Percentiles rank a stretch among this genome's conserved stretches.
Conservation (phyloP, 2,329 filamentous ascomycete genomes). For the Aspergillus sp. region DNA sequence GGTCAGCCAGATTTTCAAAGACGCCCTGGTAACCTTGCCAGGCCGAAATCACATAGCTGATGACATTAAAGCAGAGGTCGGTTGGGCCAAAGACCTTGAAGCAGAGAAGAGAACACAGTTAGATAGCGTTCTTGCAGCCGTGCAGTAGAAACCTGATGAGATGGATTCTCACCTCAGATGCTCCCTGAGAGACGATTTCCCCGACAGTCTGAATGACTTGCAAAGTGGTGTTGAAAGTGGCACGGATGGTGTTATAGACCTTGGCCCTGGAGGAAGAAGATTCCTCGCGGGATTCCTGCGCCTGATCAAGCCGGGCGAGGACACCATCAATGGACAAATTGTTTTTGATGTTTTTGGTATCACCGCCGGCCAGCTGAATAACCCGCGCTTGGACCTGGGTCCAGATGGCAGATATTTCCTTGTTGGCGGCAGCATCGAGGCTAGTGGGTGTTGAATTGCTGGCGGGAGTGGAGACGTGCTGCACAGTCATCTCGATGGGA, state of each 20-base stretch:
- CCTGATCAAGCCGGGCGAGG: conserved; percentile 6
- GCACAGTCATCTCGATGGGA: not conserved
- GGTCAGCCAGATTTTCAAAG: conserved; percentile 12
- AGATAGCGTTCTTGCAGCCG: not conserved
- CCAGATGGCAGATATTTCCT: conserved; percentile 11
- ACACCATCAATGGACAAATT: conserved; percentile 8
- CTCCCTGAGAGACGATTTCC: conserved; percentile 7
- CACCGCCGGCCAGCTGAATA: conserved; percentile 9
- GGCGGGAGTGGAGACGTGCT: not conserved
- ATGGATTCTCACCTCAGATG: conserved; percentile 6
- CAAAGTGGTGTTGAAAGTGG: conserved; percentile 9
- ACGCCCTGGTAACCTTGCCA: conserved; percentile 15
- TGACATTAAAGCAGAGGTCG: conserved; percentile 15
- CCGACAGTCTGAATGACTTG: conserved; percentile 11
- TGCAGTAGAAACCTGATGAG: not conserved
- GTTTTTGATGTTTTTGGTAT: conserved; percentile 3
- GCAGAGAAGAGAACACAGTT: not conserved
- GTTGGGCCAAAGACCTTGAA: conserved; percentile 13
- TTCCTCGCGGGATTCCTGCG: conserved; percentile 1
- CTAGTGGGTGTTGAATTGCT: not conserved
- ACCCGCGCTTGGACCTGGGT: conserved; percentile 11
- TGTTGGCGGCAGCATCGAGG: conserved; percentile 2
- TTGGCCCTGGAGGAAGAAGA: not conserved
- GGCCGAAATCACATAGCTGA: conserved; percentile 14
- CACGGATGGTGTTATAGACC: conserved; percentile 3